Percentiles rank a stretch among this genome's conserved stretches.
Evolutionary conservation across 352 stramenopile genomes (phyloP).

Genomic region (Phytophthora meadii): DNA sequence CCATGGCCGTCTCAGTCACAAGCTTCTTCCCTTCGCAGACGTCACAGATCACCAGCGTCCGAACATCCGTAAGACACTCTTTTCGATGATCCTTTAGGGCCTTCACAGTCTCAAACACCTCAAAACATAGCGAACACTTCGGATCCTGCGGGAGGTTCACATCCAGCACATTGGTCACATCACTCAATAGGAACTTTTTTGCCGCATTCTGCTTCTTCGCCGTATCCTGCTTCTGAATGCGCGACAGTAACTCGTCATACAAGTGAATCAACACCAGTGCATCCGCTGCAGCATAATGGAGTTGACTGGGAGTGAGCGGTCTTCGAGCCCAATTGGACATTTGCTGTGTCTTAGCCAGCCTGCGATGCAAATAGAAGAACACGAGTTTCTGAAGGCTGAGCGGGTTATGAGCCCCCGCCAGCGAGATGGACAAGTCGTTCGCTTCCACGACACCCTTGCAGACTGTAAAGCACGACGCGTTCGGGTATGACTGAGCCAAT

Average conservation of each 20-base stretch:
- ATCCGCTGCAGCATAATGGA: constrained; percentile 79
- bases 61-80: constrained; percentile 44
- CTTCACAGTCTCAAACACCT: constrained; percentile 38
- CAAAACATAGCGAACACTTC: constrained; percentile 70
- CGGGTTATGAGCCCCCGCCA: constrained; percentile 54
- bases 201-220: constrained; percentile 16
- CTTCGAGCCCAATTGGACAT: constrained; percentile 81
- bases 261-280: constrained; percentile 77
- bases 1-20: constrained; percentile 47
- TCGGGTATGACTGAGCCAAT: constrained; percentile 64
- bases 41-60: constrained; percentile 49
- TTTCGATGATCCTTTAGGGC: constrained; percentile 59
- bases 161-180: constrained; percentile 67
- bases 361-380: constrained; percentile 72
- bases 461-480: constrained; percentile 72
- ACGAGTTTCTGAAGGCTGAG: constrained; percentile 84
- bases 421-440: constrained; percentile 73
- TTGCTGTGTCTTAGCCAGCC: constrained; percentile 81
- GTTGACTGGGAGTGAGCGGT: constrained; percentile 56
- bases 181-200: constrained; percentile 51
- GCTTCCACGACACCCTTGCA: constrained; percentile 75
- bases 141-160: constrained; percentile 47
- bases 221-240: constrained; percentile 32
- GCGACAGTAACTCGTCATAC: constrained; percentile 60
- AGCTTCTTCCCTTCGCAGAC: constrained; percentile 59